These are phyloP conservation scores for Emydomyces testavorans DNA, from an alignment of 2,329 filamentous ascomycete genomes.

Conservation along the genomic window DNA sequence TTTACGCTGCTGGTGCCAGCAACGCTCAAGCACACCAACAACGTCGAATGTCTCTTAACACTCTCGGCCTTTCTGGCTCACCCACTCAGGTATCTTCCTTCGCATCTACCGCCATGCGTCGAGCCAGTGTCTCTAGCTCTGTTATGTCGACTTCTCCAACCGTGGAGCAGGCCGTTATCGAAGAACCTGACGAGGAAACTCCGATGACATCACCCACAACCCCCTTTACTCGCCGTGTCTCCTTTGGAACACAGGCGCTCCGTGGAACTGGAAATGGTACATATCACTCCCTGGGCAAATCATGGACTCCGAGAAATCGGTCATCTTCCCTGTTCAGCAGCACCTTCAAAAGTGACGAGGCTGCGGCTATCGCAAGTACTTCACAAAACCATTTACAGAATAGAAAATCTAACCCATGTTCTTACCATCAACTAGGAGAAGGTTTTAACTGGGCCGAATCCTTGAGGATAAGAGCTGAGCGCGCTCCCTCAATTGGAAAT, in stretches of 20 bases:
- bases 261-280: slow-evolving; percentile 51
- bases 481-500: slow-evolving; percentile 43
- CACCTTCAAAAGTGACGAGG: slow-evolving; percentile 17
- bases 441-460: slow-evolving; percentile 97
- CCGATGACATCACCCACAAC: slow-evolving; percentile 53
- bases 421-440: slow-evolving; percentile 54
- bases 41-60: slow-evolving; percentile 61
- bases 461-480: slow-evolving; percentile 81
- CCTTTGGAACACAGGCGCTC: slow-evolving; percentile 74
- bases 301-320: slow-evolving; percentile 21
- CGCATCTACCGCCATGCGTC: slow-evolving; percentile 36
- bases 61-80: slow-evolving; percentile 61
- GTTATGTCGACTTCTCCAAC: slow-evolving; percentile 34
- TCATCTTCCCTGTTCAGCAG: slow-evolving; percentile 21
- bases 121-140: slow-evolving; percentile 58
- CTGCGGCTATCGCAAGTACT: slow-evolving; percentile 29
- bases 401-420: slow-evolving; percentile 36
- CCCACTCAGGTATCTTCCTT: slow-evolving; percentile 45
- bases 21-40: slow-evolving; percentile 36
- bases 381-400: slow-evolving; percentile 25
- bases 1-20: slow-evolving; percentile 37
- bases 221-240: slow-evolving; percentile 66
- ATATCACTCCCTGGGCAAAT: slow-evolving; percentile 37
- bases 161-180: slow-evolving; percentile 39
- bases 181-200: slow-evolving; percentile 56